These are phyloP conservation scores for Colletotrichum tropicale DNA, from an alignment of 2,329 filamentous ascomycete species.

Conservation along the genomic window DNA sequence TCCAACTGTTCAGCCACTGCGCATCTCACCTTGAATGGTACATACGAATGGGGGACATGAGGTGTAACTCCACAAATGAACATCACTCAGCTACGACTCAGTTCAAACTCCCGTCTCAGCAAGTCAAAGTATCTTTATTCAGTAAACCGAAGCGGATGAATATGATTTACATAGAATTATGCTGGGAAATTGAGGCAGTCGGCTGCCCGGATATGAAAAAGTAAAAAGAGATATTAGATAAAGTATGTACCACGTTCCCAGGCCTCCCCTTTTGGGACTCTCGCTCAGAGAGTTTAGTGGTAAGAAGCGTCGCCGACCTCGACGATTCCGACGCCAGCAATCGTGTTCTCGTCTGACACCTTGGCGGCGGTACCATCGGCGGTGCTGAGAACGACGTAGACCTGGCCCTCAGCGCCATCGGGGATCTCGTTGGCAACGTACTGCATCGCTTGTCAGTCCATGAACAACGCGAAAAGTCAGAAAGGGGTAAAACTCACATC, in stretches of 20 bases:
- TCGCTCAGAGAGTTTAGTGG: background rate
- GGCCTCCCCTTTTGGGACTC: background rate
- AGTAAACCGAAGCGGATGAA: background rate
- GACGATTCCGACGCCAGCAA: constrained; percentile 40
- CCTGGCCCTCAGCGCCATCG: constrained; percentile 38
- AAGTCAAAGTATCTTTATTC: background rate
- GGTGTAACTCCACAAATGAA: background rate
- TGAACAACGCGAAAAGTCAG: constrained; percentile 1
- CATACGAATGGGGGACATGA: background rate
- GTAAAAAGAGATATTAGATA: background rate
- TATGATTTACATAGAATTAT: background rate
- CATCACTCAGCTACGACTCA: background rate
- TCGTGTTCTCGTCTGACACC: constrained; percentile 39
- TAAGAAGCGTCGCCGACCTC: constrained; percentile 23
- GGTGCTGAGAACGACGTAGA: constrained; percentile 42
- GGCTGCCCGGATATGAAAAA: background rate
- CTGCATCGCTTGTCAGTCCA: constrained; percentile 17
- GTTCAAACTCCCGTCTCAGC: background rate
- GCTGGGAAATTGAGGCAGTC: background rate
- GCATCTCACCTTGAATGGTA: background rate
- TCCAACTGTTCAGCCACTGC: background rate
- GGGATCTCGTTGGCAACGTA: constrained; percentile 28
- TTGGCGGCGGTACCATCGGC: constrained; percentile 32
- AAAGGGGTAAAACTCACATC: constrained; percentile 24
- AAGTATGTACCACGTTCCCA: background rate